Evolutionary conservation across 495 filamentous ascomycete genomes (phyloP).

Genomic region (Aspergillus steynii): DNA sequence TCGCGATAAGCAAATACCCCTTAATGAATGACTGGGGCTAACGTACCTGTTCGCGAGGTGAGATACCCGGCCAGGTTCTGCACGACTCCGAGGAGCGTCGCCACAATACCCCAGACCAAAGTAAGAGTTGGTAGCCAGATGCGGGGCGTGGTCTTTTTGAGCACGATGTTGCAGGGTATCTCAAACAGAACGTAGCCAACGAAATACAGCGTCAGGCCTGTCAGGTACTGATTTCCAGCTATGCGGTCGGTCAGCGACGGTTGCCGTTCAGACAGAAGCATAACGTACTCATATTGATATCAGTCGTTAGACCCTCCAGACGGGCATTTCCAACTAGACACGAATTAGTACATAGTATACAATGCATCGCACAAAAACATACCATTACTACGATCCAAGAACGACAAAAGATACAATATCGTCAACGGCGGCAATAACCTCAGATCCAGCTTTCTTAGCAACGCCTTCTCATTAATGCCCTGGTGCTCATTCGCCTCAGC

Average conservation of each 20-base stretch:
- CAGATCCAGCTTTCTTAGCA: constrained; percentile 67
- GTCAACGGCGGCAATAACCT: constrained; percentile 66
- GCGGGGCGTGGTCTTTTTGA: constrained; percentile 69
- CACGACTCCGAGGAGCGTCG: constrained; percentile 68
- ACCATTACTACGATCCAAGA: constrained; percentile 76
- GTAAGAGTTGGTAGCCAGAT: constrained; percentile 60
- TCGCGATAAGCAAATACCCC: neutral
- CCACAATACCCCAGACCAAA: constrained; percentile 62
- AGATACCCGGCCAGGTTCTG: constrained; percentile 67
- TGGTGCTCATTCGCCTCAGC: constrained; percentile 22
- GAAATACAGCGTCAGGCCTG: constrained; percentile 72
- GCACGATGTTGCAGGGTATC: constrained; percentile 70
- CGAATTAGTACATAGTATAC: constrained; percentile 21
- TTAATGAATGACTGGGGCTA: constrained; percentile 9
- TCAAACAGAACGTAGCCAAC: constrained; percentile 74
- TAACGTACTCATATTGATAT: constrained; percentile 59
- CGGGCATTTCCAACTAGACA: constrained; percentile 53
- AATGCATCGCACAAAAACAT: constrained; percentile 7
- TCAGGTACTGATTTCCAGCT: constrained; percentile 71
- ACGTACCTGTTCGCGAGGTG: constrained; percentile 52
- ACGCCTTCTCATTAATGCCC: constrained; percentile 57
- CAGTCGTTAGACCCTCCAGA: constrained; percentile 62
- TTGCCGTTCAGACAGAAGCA: too few species aligned
- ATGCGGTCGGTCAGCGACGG: neutral
- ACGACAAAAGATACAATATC: constrained; percentile 70